Base-by-base conservation (phyloP, 2,329 filamentous ascomycete genomes). In the Dichotomopilus funicola region DNA sequence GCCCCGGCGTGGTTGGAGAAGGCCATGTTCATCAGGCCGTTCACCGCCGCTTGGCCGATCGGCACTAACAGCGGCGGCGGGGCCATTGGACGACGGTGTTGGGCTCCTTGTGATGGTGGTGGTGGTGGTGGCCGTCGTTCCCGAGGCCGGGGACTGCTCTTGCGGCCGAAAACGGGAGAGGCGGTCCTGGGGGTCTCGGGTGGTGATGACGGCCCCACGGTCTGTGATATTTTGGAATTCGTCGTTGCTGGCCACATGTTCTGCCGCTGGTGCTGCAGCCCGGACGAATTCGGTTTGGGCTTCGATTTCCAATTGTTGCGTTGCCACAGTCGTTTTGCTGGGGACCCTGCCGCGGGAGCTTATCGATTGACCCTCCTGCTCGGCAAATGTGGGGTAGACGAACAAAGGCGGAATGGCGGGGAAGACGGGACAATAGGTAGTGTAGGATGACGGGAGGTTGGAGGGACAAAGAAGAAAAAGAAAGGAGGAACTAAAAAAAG, bases 141-240 rank as follows among this genome's bases (percentile, higher is more conserved):
- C 58, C 60, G 58, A 53, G 48, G 53, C 53, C 57, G 60, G 40
- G 61, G 61, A 48, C 63, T 64, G 58, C 59, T 62, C 58, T 66
- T 66, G 49, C 64, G 67, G 45, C 64, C 60, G 55, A 66, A 63
- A 51, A 62, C 62, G 50, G 69, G 70, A 8, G 67, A 66, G 46
- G 69, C 58, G 37, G 69, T 68, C 53, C 68, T 71, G 19, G 74
- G 73, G 6, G 73, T 74, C 57, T 73, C 67, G 41, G 73, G 74
- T 56, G 74, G 74, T 35, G 73, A 75, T 33, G 71, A 70, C 40
- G 72, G 73, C 47, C 67, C 69, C 61, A 68, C 64, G 59, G 65
- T 67, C 59, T 66, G 67, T 57, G 59, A 62, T 55, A 66, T 60
- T 58, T 68, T 68, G 59, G 70, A 62, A 46, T 70, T 68, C 52